Evolutionary conservation across 148 eudicot genomes (phyloP).

Genomic region (Gaultheria prostrata): DNA sequence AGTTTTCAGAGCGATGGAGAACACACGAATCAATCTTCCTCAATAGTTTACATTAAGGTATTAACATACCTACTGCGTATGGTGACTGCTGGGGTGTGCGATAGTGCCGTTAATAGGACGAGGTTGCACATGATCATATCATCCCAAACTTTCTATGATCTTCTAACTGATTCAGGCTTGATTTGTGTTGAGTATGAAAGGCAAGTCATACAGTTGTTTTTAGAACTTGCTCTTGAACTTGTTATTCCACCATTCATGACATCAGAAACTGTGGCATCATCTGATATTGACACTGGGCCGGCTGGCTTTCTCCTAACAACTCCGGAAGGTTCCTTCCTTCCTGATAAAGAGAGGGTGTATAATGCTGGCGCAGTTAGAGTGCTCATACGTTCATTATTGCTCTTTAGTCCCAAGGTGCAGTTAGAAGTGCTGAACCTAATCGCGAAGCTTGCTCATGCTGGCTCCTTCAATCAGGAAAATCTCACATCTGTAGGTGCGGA

Average conservation of each 20-base stretch:
- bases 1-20: conserved; percentile 70
- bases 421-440: conserved; percentile 74
- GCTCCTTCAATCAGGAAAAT: conserved; percentile 92
- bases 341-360: conserved; percentile 73
- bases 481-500: conserved; percentile 88
- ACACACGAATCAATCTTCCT: conserved; percentile 37
- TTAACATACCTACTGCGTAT: conserved; percentile 84
- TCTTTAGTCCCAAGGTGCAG: conserved; percentile 98
- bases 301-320: conserved; percentile 58
- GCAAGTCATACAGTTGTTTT: conserved; percentile 82
- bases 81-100: conserved; percentile 78
- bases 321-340: conserved; percentile 60
- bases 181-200: conserved; percentile 84
- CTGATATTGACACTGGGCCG: conserved; percentile 39
- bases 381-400: conserved; percentile 73
- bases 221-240: conserved; percentile 93
- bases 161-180: conserved; percentile 80
- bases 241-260: conserved; percentile 79
- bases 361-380: conserved; percentile 93
- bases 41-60: conserved; percentile 48
- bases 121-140: conserved; percentile 67
- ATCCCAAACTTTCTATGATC: conserved; percentile 84
- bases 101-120: conserved; percentile 69
- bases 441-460: conserved; percentile 85
- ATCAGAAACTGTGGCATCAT: conserved; percentile 41